These are phyloP conservation scores for Davidsoniella virescens DNA, from an alignment of 2,329 filamentous ascomycete species.

Conservation along the genomic window DNA sequence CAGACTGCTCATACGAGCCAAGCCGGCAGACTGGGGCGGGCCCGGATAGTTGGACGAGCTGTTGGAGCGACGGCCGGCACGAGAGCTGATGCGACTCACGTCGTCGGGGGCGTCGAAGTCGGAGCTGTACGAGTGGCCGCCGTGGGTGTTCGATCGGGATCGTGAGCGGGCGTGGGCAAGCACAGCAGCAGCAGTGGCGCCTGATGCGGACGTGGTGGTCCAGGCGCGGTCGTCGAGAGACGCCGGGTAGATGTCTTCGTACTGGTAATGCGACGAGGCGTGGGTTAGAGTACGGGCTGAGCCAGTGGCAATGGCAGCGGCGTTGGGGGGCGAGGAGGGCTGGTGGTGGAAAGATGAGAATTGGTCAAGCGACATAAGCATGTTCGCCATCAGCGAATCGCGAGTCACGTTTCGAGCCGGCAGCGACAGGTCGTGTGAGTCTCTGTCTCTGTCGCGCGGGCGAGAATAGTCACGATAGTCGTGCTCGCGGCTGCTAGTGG, in stretches of 20 bases:
- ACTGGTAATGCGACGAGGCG: conserved; percentile 4
- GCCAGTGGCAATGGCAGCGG: conserved; percentile 13
- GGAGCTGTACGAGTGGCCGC: conserved; percentile 41
- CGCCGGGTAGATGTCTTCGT: conserved; percentile 2
- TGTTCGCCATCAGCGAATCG: conserved; percentile 87
- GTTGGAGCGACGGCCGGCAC: conserved; percentile 53
- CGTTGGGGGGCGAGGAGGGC: conserved; percentile 15
- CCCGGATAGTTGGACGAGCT: conserved; percentile 57
- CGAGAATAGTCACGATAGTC: conserved; percentile 12
- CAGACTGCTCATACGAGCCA: conserved; percentile 47
- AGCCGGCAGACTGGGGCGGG: conserved; percentile 21
- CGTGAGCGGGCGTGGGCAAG: conserved; percentile 9
- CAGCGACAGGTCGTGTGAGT: conserved; percentile 77
- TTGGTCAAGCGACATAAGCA: conserved; percentile 85
- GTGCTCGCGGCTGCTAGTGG: conserved; percentile 20
- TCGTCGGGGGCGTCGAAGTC: conserved; percentile 42
- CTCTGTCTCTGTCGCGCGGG: conserved; percentile 18
- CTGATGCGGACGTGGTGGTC: conserved; percentile 10
- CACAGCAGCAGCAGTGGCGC: conserved; percentile 3
- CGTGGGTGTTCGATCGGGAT: conserved; percentile 22
- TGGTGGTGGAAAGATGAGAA: conserved; percentile 37
- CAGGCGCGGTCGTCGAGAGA: conserved; percentile 14
- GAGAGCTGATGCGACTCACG: conserved; percentile 37
- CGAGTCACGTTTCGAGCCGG: conserved; percentile 61
- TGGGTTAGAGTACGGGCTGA: conserved; percentile 15